Base-by-base conservation (phyloP, 2,329 filamentous ascomycete species). In the Apiospora arundinis region DNA sequence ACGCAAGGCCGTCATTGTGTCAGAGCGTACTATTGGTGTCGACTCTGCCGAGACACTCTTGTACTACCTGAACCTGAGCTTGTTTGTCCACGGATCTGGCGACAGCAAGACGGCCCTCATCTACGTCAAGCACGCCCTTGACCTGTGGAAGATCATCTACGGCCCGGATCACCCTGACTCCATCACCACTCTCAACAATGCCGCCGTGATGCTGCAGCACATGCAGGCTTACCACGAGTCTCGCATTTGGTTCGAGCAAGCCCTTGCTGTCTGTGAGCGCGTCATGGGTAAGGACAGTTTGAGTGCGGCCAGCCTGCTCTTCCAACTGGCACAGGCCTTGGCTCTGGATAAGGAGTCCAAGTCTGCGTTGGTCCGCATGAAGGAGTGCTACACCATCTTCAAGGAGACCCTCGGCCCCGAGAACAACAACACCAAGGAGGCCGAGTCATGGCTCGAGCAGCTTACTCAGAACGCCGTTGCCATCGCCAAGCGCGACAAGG, bases 181-280 rank as follows among this genome's bases (percentile, higher is more conserved):
- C 11, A 98, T 99, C 83, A 99, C 97, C 11, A 98, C 96, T 21
- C 92, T 98, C 83, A 99, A 98, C 89, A 99, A 99, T 79, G 95
- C 94, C 25, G 96, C 96, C 9, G 96, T 99, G 72, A 99, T 99
- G 96, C 90, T 99, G 72, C 96, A 99, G 83, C 92, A 95, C 70
- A 89, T 98, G 77, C 97, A 98, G 87, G 92, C 93, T 73, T 99
- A 97, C 85, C 92, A 95, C 77, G 94, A 97, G 83, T 98, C 95
- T 65, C 92, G 96, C 69, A 88, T 95, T 74, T 99, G 96, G 96
- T 99, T 99, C 80, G 96, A 98, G 83, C 92, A 94, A 74, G 97
- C 95, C 12, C 90, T 98, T 69, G 88, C 90, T 60, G 92, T 98
- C 73, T 98, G 95, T 81, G 95, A 98, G 83, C 90, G 92, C 65